Conservation (phyloP, 2,329 filamentous ascomycete species). For the Colletotrichum gigasporum region DNA sequence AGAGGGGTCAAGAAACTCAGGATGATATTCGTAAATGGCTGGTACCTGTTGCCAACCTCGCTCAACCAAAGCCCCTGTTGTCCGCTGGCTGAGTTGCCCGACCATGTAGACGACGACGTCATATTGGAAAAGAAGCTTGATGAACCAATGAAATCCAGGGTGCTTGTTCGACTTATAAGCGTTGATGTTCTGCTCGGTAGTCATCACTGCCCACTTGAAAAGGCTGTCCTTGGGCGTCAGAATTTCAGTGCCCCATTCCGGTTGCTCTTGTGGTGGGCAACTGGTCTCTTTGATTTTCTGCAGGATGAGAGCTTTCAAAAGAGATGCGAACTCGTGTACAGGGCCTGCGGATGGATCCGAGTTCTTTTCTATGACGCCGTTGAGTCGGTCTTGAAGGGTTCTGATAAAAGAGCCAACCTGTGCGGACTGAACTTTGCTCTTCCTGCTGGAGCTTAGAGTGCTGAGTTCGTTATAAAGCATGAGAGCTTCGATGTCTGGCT, state of each 20-base stretch:
- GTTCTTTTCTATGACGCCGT: slow-evolving; percentile 55
- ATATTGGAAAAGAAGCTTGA: slow-evolving; percentile 62
- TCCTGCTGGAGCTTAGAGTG: slow-evolving; percentile 12
- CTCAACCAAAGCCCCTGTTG: slow-evolving; percentile 59
- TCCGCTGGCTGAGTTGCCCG: slow-evolving; percentile 60
- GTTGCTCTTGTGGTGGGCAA: slow-evolving; percentile 53
- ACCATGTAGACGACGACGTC: slow-evolving; percentile 66
- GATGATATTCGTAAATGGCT: slow-evolving; percentile 56
- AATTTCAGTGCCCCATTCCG: slow-evolving; percentile 60
- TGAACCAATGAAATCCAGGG: slow-evolving; percentile 63
- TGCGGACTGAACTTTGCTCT: slow-evolving; percentile 17
- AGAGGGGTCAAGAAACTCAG: slow-evolving; percentile 56
- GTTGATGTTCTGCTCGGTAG: slow-evolving; percentile 56
- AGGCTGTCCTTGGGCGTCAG: slow-evolving; percentile 59
- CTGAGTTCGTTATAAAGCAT: slow-evolving; percentile 38
- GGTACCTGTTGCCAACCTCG: slow-evolving; percentile 60
- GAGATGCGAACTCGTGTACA: slow-evolving; percentile 59
- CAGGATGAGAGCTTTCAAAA: slow-evolving; percentile 56
- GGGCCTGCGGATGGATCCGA: slow-evolving; percentile 61
- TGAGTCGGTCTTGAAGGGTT: slow-evolving; percentile 51
- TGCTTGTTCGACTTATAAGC: slow-evolving; percentile 49
- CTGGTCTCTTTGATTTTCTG: slow-evolving; percentile 58
- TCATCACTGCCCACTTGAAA: slow-evolving; percentile 62
- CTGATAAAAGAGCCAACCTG: slow-evolving; percentile 52
- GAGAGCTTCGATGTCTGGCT: slow-evolving; percentile 56